Evolutionary conservation across 352 stramenopile species (phyloP).

Genomic region (Globisporangium orthogonon): DNA sequence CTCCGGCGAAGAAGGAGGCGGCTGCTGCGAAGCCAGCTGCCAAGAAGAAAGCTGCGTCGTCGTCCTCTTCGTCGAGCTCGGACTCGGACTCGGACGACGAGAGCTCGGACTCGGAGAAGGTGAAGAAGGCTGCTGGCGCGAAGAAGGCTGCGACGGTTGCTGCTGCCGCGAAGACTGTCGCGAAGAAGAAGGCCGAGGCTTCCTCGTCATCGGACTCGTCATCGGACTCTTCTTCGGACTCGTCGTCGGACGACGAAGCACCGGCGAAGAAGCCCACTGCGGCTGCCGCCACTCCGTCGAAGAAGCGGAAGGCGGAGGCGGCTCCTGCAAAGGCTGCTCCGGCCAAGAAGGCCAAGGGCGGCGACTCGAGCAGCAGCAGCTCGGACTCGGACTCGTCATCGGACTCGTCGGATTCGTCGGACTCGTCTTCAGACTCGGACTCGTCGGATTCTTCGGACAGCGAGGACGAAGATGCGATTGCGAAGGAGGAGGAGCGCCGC

Average conservation of each 20-base stretch:
- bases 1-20: slow-evolving; percentile 18
- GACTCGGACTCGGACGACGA: slow-evolving; percentile 48
- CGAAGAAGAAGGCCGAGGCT: slow-evolving; percentile 20
- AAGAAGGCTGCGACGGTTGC: background rate
- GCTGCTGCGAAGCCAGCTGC: slow-evolving; percentile 10
- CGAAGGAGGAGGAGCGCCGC: slow-evolving; percentile 72
- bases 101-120: slow-evolving; percentile 30
- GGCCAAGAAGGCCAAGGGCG: slow-evolving; percentile 32
- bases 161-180: slow-evolving; percentile 2
- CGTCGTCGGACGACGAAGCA: slow-evolving; percentile 21
- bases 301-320: slow-evolving; percentile 53
- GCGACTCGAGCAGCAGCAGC: slow-evolving; percentile 29
- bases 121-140: background rate
- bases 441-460: slow-evolving; percentile 24
- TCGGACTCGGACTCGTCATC: slow-evolving; percentile 31
- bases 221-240: slow-evolving; percentile 32
- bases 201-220: slow-evolving; percentile 24
- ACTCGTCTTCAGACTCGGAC: slow-evolving; percentile 22
- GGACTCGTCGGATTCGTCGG: slow-evolving; percentile 38
- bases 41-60: slow-evolving; percentile 10
- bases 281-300: slow-evolving; percentile 21
- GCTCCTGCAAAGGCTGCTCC: slow-evolving; percentile 12
- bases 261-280: slow-evolving; percentile 16
- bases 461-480: slow-evolving; percentile 57
- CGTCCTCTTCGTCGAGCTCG: slow-evolving; percentile 24